A percentile compares a stretch with the other conserved stretches of the same genome.
These are phyloP conservation scores for Fusarium luffae DNA, from an alignment of 2,329 filamentous ascomycete species.

Conservation along the genomic window DNA sequence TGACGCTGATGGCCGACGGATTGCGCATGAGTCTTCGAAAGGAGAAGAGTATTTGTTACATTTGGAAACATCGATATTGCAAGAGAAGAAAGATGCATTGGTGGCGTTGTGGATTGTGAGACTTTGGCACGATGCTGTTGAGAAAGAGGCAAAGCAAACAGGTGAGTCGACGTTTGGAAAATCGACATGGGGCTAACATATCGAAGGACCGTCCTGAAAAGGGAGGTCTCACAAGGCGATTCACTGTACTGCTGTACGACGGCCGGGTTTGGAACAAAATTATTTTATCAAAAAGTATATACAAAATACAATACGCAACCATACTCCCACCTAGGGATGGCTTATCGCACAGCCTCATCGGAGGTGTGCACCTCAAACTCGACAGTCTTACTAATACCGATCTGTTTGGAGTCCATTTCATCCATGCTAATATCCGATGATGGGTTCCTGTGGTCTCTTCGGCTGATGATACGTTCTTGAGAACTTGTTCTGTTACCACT, in stretches of 20 bases:
- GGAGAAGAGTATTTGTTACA: background rate
- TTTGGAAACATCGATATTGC: background rate
- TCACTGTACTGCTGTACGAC: background rate
- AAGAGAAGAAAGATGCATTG: slow-evolving; percentile 3
- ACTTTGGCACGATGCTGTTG: slow-evolving; percentile 21
- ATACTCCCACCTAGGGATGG: background rate
- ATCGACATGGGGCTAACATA: background rate
- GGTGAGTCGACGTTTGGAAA: background rate
- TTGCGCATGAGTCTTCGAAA: slow-evolving; percentile 4
- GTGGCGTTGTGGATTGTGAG: slow-evolving; percentile 27
- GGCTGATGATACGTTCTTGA: slow-evolving; percentile 41
- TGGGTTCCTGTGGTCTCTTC: slow-evolving; percentile 23
- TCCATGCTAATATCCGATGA: slow-evolving; percentile 43
- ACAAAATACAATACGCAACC: background rate
- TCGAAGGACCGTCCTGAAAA: background rate
- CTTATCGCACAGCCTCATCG: slow-evolving; percentile 10
- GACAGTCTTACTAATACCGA: slow-evolving; percentile 42
- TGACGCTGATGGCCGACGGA: background rate
- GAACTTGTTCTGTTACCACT: slow-evolving; percentile 29
- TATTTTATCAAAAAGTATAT: background rate
- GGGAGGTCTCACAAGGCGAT: fast-evolving
- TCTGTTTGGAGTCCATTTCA: slow-evolving; percentile 37
- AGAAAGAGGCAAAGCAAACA: background rate
- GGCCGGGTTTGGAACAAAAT: background rate
- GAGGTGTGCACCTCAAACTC: slow-evolving; percentile 35